phyloP scores from a whole-genome alignment of 768 basidiomycete species.

The Cyclocybe aegerita region DNA sequence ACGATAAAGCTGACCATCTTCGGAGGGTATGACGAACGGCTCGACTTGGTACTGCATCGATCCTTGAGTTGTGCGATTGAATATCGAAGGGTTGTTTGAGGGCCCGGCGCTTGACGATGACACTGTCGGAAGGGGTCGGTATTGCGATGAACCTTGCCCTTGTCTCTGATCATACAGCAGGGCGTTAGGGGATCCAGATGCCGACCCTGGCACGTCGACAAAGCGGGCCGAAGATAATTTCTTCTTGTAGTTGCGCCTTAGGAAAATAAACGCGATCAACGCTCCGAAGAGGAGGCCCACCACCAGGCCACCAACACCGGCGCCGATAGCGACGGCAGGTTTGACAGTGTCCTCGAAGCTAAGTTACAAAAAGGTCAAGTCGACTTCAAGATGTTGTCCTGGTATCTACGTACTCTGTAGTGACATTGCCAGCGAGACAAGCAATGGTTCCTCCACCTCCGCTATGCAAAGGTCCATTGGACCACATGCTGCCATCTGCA shows the following conservation, averaged over 20 bases:
- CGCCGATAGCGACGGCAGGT: constrained; percentile 29
- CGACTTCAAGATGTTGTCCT: constrained; percentile 6
- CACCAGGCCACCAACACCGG: constrained; percentile 38
- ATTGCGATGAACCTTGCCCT: constrained; percentile 17
- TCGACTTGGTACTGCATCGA: constrained; percentile 38
- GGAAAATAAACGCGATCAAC: constrained; percentile 28
- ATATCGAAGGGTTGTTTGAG: constrained; percentile 16
- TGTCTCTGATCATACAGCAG: constrained; percentile 14
- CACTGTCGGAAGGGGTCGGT: constrained; percentile 25
- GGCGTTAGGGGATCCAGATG: constrained; percentile 19
- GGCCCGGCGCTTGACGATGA: constrained; percentile 14
- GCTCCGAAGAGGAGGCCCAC: constrained; percentile 36
- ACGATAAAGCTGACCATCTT: constrained; percentile 24
- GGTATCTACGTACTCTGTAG: constrained; percentile 17
- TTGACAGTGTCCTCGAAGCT: constrained; percentile 13
- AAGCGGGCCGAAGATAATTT: constrained; percentile 19
- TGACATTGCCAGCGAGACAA: constrained; percentile 37
- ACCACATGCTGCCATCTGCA: constrained; percentile 49
- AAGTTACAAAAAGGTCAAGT: background rate
- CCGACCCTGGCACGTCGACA: constrained; percentile 23
- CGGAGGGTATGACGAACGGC: constrained; percentile 39
- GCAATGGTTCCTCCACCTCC: constrained; percentile 44
- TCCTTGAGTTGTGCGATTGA: constrained; percentile 8
- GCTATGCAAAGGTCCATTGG: constrained; percentile 58
- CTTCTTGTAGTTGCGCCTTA: constrained; percentile 26